A percentile compares a stretch with the other conserved stretches of the same genome.
Evolutionary conservation across 306 rosid species (phyloP).

Genomic region (Dryas alaskensis): DNA sequence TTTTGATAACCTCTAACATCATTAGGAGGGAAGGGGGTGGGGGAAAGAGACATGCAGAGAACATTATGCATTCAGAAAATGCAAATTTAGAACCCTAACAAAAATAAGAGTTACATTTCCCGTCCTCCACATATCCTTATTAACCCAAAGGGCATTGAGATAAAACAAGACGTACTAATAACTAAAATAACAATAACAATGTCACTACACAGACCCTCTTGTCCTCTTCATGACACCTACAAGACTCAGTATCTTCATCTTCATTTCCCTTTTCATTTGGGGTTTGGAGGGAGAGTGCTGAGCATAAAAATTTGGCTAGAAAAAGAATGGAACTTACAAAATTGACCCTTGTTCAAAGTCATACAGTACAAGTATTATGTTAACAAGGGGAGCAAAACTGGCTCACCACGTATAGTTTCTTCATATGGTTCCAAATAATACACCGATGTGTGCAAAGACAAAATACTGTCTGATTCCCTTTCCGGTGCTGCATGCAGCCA

Average conservation of each 20-base stretch:
- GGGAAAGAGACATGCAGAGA: no score
- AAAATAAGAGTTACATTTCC: neutral
- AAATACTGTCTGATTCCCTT: slow-evolving; percentile 43
- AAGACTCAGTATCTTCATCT: slow-evolving; percentile 2
- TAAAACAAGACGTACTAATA: neutral
- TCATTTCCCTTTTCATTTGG: neutral
- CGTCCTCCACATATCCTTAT: neutral
- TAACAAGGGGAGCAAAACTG: slow-evolving; percentile 7
- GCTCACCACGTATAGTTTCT: slow-evolving; percentile 23
- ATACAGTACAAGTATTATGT: slow-evolving; percentile 6
- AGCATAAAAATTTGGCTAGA: neutral
- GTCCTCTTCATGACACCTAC: neutral
- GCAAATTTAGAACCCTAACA: neutral
- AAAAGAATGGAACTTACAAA: slow-evolving; percentile 18
- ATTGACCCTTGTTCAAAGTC: slow-evolving; percentile 11
- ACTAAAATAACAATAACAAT: neutral
- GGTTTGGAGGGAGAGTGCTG: neutral
- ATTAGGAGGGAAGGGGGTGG: no score
- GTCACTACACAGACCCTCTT: neutral
- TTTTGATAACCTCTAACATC: neutral
- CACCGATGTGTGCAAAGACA: slow-evolving; percentile 70
- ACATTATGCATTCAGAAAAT: neutral
- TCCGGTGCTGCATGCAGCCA: slow-evolving; percentile 64
- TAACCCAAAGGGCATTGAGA: neutral
- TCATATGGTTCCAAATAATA: slow-evolving; percentile 38